Conservation (phyloP, 164 flowering plant species). For the Vitis amurensis region DNA sequence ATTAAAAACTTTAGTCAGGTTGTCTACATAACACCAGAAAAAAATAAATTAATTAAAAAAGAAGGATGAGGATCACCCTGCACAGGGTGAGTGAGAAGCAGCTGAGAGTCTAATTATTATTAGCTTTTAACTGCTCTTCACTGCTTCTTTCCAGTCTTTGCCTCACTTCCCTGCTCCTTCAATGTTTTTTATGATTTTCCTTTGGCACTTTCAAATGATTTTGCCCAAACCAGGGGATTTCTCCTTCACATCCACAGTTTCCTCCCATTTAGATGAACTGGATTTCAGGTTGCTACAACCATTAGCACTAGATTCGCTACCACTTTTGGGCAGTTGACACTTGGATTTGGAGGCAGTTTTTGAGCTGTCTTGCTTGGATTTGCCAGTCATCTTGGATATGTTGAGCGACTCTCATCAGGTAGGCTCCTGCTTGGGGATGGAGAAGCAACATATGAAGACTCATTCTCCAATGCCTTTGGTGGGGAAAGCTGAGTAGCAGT, state of each 20-base stretch:
- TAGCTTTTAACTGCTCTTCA: conserved; percentile 19
- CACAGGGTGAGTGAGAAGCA: no score
- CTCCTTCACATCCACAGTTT: conserved; percentile 27
- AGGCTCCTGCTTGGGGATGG: conserved; percentile 22
- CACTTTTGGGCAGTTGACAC: conserved; percentile 29
- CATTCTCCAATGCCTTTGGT: conserved; percentile 7
- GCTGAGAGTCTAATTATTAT: neutral
- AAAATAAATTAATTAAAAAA: no score
- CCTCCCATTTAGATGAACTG: conserved; percentile 36
- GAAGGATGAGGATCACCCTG: no score
- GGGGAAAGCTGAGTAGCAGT: neutral
- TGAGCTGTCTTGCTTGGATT: conserved; percentile 23
- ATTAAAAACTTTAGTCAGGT: no score
- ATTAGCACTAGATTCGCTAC: conserved; percentile 28
- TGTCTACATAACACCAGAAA: no score
- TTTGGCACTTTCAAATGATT: conserved; percentile 18
- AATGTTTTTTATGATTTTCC: conserved; percentile 31
- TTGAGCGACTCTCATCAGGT: conserved; percentile 25
- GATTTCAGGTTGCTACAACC: conserved; percentile 28
- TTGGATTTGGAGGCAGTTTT: conserved; percentile 20
- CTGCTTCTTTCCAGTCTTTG: neutral
- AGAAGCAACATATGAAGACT: conserved; percentile 28
- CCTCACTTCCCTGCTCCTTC: conserved; percentile 35
- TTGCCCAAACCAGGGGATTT: conserved; percentile 12
- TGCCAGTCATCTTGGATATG: conserved; percentile 16